phyloP scores from a whole-genome alignment of 495 filamentous ascomycete genomes.

The Tuber borchii region DNA sequence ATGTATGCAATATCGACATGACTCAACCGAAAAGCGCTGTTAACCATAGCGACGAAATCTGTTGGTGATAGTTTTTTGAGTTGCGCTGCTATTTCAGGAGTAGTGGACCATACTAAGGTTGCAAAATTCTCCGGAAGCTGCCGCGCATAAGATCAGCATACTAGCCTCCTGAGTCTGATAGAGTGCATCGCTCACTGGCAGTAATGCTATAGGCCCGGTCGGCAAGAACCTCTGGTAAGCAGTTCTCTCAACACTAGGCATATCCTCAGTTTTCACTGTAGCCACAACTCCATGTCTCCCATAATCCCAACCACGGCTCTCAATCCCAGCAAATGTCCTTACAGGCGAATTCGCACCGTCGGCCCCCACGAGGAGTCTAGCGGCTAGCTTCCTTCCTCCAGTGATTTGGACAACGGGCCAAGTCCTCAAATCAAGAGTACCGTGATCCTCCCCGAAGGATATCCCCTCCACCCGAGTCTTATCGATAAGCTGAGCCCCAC shows the following conservation, averaged over 20 bases:
- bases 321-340: slow-evolving; percentile 77
- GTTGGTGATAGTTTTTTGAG: slow-evolving; percentile 65
- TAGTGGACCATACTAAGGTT: slow-evolving; percentile 90
- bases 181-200: slow-evolving; percentile 50
- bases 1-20: slow-evolving; percentile 76
- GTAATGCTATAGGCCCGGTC: slow-evolving; percentile 79
- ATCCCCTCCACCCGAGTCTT: slow-evolving; percentile 71
- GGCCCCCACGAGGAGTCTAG: slow-evolving; percentile 82
- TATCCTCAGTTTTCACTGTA: slow-evolving; percentile 62
- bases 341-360: slow-evolving; percentile 95
- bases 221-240: slow-evolving; percentile 96
- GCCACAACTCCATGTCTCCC: slow-evolving; percentile 83
- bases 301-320: slow-evolving; percentile 88
- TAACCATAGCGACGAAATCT: slow-evolving; percentile 81
- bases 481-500: slow-evolving; percentile 63
- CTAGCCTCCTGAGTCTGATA: neutral
- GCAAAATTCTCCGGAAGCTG: slow-evolving; percentile 70
- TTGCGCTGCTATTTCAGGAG: slow-evolving; percentile 64
- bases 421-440: slow-evolving; percentile 66
- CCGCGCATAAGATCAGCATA: slow-evolving; percentile 7
- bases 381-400: slow-evolving; percentile 56
- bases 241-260: slow-evolving; percentile 55
- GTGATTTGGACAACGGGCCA: slow-evolving; percentile 78
- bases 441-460: slow-evolving; percentile 60
- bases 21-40: slow-evolving; percentile 81